Evolutionary conservation across 345 rosid species (phyloP), one percentile per base, ranked within the genome.

Genomic region (Boechera retrofracta): DNA sequence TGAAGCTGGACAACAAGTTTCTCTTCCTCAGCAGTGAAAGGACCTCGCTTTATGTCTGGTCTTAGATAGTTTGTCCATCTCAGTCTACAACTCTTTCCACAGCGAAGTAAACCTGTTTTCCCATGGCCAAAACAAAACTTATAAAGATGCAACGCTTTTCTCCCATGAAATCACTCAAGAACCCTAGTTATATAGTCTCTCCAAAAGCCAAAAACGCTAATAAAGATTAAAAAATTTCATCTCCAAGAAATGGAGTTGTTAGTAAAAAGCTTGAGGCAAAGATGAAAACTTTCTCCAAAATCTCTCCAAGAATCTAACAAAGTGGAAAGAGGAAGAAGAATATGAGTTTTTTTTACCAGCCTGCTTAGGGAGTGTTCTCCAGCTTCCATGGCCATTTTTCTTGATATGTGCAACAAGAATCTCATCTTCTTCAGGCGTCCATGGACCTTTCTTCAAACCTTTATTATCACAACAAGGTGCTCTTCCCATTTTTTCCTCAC

Each of bases 31-130:
- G 82, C 51, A 55, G 94, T 90, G 70, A 92, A 95, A 32, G 99
- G 98, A 5, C 97, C 98, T 1, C 99, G 77, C 71, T 92, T 95
- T 41, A 95, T 95, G 83, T 95, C 99, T 71, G 99, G 98, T 76
- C 98, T 77, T 6, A 95, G 90, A 73, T 95, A 95, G 77, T 95
- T 95, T 0, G 97, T 89, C 99, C 99, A 95, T 64, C 99, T 87
- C 29, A 95, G 96, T 77, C 99, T 72, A 84, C 99, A 95, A 72
- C 99, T 95, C 86, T 95, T 95, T 9, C 99, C 99, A 80, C 97
- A 95, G 1, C 99, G 88, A 74, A 89, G 91, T 48, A 95, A 88
- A 44, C 99, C 98, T 94, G 76, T 38, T 39, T 21, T 4, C 3
- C 18, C 49, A 60, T 60, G 0, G n/a, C 8, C 13, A 4, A 39